Base-by-base conservation (phyloP, 257 asterid genomes). In the Anisodus tanguticus region DNA sequence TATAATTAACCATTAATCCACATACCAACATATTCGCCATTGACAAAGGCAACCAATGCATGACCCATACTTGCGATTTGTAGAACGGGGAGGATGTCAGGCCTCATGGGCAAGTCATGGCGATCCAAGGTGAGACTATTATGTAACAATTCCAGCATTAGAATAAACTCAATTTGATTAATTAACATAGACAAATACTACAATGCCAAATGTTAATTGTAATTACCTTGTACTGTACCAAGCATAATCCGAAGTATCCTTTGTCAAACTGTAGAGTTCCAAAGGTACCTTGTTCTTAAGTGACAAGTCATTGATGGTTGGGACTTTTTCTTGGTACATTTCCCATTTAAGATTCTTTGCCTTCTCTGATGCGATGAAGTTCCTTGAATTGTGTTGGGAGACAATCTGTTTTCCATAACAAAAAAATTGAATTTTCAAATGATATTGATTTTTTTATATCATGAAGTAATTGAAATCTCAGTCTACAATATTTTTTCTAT, bases 61-160 rank as follows among this genome's bases (percentile, higher is more conserved):
- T 94, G 97, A 31, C 98, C 98, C 49, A 92, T 92, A 87, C 93
- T 92, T 17, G 93, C 94, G 51, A 94, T 83, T 84, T 90, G 92
- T 35, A 94, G 87, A 59, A 94, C 90, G 9, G 98, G 97, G 31
- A 79, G 88, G 26, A 91, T 90, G 66, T 94, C 95, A 0, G 90
- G 60, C 31, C 97, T 88, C 94, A 86, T 92, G n/a, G 98, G 94
- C 86, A 94, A 80, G 89, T 94, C 97, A 0, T 88, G 72, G 49
- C 53, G 86, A 0, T 89, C 92, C 6, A 94, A 88, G 31, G 82
- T 41, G 45, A 94, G 57, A 47, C 97, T 93, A 82, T 80, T 85
- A 81, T 45, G 8, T 59, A 13, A 45, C 2, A 43, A 45, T 43
- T 81, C 39, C 6, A 76, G 0, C 11, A 76, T 76, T 76, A 77